These are phyloP conservation scores for Phytophthora citrophthora DNA, from an alignment of 352 stramenopile species.

Conservation along the genomic window DNA sequence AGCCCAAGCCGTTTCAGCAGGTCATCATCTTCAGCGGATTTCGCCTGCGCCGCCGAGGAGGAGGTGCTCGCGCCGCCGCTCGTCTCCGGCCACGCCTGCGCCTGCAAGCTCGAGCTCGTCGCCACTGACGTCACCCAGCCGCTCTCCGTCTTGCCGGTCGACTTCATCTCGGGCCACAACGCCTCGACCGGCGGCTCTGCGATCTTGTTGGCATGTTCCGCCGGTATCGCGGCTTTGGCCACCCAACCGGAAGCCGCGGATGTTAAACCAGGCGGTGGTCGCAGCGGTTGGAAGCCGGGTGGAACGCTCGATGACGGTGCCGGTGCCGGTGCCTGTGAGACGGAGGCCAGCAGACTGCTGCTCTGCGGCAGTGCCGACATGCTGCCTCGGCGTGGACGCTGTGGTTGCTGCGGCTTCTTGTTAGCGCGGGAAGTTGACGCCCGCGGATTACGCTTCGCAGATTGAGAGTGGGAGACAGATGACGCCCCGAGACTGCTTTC, in stretches of 20 bases:
- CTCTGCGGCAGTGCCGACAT: constrained; percentile 18
- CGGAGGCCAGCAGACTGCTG: constrained; percentile 20
- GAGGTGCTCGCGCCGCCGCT: constrained; percentile 3
- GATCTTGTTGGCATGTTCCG: constrained; percentile 31
- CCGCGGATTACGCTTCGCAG: constrained; percentile 13
- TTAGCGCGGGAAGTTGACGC: constrained; percentile 10
- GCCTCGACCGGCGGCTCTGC: constrained; percentile 38
- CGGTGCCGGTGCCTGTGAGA: background rate
- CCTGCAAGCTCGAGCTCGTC: constrained; percentile 15
- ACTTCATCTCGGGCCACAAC: constrained; percentile 37
- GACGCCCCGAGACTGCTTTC: constrained; percentile 13
- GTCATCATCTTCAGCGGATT: constrained; percentile 27
- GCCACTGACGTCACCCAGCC: constrained; percentile 19
- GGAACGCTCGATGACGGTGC: constrained; percentile 20
- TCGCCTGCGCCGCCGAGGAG: background rate
- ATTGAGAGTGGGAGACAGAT: constrained; percentile 5
- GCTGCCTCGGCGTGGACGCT: constrained; percentile 25
- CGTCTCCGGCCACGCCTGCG: constrained; percentile 18
- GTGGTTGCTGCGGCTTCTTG: constrained; percentile 23
- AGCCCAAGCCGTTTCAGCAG: constrained; percentile 32
- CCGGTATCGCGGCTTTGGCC: constrained; percentile 28
- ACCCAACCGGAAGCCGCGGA: constrained; percentile 39
- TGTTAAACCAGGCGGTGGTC: constrained; percentile 26
- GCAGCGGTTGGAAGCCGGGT: constrained; percentile 32
- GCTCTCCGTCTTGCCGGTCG: constrained; percentile 18